Evolutionary conservation across 768 basidiomycete genomes (phyloP), one percentile per base, ranked within the genome.

Genomic region (Vishniacozyma victoriae): DNA sequence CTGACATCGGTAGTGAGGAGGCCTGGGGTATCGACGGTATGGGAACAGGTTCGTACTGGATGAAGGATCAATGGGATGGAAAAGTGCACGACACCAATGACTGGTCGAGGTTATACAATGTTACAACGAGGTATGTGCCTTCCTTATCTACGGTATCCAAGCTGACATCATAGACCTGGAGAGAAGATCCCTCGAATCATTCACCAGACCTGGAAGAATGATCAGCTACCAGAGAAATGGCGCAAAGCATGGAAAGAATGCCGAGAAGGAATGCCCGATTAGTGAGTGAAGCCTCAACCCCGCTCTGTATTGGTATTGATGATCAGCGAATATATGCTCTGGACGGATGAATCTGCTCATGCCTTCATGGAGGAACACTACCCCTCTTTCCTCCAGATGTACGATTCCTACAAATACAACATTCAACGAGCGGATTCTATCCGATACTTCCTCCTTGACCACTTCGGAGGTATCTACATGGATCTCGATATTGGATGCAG

Each of bases 121-220:
- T 73, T 13, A 55, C 57, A 5, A 57, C 57, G 12, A 44, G 61
- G 71, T 72, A 36, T 43, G 71, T 68, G 31, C 19, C 13, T 23
- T n/a, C 18, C 41, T 19, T 20, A 19, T 20, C 19, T 9, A 23
- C 29, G 9, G n/a, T 33, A n/a, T 9, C n/a, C 29, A n/a, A 9
- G n/a, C 29, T 33, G 9, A 33, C 7, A 41, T 24, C 18, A 26
- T 46, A 84, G 85, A 64, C 79, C 82, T 20, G 75, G 80, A 31
- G 86, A 95, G 65, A 81, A 78, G 57, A 82, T 97, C 29, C 95
- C 92, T 3, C 80, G 88, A 42, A 87, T 99, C 49, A 80, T 99
- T 40, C 95, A 99, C 73, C 93, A 96, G 79, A 97, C 95, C 19
- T 99, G 95, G 95, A 95, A 92, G 77, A 82, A 85, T 9, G 85